Evolutionary conservation across 2,329 filamentous ascomycete species (phyloP).

Genomic region (Orbilia brochopaga): DNA sequence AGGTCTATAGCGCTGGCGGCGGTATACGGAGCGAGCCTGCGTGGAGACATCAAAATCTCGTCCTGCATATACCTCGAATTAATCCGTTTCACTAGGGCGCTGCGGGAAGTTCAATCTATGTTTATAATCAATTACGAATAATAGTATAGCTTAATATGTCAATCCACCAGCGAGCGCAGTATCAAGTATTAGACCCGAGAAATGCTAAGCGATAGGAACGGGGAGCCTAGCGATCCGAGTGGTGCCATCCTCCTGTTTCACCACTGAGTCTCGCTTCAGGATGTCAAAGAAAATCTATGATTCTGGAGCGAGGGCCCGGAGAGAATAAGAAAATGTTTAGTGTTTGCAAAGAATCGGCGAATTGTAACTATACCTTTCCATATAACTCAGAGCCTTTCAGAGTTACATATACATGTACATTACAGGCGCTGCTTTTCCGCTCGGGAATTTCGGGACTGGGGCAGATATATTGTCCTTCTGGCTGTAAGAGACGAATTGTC

Average conservation of each 20-base stretch:
- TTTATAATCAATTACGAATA: slow-evolving; percentile 1
- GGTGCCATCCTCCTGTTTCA: slow-evolving; percentile 44
- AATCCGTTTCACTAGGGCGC: no score
- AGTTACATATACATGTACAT: slow-evolving; percentile 45
- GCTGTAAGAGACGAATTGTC: slow-evolving; percentile 10
- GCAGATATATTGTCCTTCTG: slow-evolving; percentile 23
- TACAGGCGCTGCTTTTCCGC: slow-evolving; percentile 10
- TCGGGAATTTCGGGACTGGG: slow-evolving; percentile 41
- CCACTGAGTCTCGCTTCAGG: slow-evolving; percentile 45
- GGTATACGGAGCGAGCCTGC: no score
- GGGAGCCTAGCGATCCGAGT: slow-evolving; percentile 50
- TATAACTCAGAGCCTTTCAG: slow-evolving; percentile 14
- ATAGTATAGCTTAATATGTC: not conserved
- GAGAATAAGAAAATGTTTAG: slow-evolving; percentile 19
- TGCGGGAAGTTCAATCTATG: not conserved
- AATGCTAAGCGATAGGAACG: slow-evolving; percentile 42
- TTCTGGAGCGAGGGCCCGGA: slow-evolving; percentile 47
- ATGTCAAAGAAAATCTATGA: slow-evolving; percentile 18
- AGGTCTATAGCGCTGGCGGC: no score
- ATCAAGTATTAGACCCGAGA: not conserved
- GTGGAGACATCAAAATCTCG: no score
- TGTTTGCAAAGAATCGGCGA: slow-evolving; percentile 36
- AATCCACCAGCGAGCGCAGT: not conserved
- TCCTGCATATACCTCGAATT: no score
- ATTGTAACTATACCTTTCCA: slow-evolving; percentile 40